phyloP scores from a whole-genome alignment of 257 asterid species.

The Solanum chilense region DNA sequence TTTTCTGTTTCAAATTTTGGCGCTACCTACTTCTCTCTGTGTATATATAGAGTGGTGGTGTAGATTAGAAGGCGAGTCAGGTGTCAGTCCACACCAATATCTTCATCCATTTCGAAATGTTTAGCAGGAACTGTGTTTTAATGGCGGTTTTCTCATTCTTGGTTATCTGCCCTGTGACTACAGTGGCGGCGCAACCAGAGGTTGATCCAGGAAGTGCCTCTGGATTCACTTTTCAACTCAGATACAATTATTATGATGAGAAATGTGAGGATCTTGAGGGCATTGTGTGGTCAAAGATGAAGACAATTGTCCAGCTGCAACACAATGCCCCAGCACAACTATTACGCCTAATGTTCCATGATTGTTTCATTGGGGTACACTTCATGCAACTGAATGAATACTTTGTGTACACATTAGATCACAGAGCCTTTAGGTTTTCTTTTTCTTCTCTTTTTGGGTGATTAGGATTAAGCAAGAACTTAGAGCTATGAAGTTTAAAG shows the following conservation, averaged over 20 bases:
- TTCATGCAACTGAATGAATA: not conserved
- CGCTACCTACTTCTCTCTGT: not conserved
- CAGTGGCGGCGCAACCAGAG: not conserved
- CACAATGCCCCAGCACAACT: constrained; percentile 16
- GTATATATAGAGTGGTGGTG: not conserved
- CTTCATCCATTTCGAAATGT: not conserved
- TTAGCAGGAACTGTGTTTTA: not conserved
- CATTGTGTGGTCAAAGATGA: not conserved
- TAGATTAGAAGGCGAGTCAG: not conserved
- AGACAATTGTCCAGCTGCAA: not conserved
- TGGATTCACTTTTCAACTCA: not conserved
- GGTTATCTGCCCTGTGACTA: not conserved
- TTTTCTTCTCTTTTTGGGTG: not conserved
- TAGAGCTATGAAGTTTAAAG: not conserved
- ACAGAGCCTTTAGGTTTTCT: not conserved
- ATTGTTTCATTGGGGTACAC: constrained; percentile 13
- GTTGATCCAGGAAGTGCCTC: not conserved
- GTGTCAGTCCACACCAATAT: not conserved
- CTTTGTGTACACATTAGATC: not conserved
- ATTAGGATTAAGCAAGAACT: not conserved
- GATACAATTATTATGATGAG: not conserved
- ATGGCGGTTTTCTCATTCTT: not conserved
- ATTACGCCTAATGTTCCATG: constrained; percentile 23
- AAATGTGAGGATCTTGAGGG: not conserved
- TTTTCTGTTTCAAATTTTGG: not conserved